phyloP scores from a whole-genome alignment of 2,329 filamentous ascomycete species.

The Fusarium transvaalense region DNA sequence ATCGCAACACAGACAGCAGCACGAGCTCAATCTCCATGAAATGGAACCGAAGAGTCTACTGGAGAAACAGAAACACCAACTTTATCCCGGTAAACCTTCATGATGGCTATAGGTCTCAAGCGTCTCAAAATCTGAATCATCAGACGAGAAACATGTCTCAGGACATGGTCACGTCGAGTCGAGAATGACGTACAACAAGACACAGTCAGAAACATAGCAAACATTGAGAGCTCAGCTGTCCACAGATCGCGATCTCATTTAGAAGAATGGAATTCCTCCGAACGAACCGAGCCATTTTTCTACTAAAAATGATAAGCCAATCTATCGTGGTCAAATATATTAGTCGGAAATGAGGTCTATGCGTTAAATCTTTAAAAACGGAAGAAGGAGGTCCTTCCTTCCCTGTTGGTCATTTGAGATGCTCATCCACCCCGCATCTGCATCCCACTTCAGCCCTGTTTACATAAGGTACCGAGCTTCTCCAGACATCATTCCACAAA shows the following conservation, averaged over 20 bases:
- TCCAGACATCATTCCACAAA: constrained; percentile 14
- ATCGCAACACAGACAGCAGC: constrained; percentile 1
- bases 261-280: neutral
- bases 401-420: neutral
- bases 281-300: neutral
- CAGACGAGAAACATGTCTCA: constrained; percentile 32
- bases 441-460: constrained; percentile 24
- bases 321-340: neutral
- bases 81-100: neutral
- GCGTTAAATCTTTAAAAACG: constrained; percentile 2
- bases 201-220: constrained; percentile 25
- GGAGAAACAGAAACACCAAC: constrained; percentile 1
- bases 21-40: neutral
- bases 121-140: constrained; percentile 16
- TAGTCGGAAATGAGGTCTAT: constrained; percentile 19
- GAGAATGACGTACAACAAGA: constrained; percentile 30
- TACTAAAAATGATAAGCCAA: neutral
- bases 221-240: constrained; percentile 27
- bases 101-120: neutral
- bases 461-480: constrained; percentile 20
- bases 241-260: constrained; percentile 34
- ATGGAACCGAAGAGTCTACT: neutral
- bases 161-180: constrained; percentile 26
- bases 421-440: constrained; percentile 3
- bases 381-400: neutral